Evolutionary conservation across 208 protist species (phyloP).

Genomic region (Spongospora subterranea): DNA sequence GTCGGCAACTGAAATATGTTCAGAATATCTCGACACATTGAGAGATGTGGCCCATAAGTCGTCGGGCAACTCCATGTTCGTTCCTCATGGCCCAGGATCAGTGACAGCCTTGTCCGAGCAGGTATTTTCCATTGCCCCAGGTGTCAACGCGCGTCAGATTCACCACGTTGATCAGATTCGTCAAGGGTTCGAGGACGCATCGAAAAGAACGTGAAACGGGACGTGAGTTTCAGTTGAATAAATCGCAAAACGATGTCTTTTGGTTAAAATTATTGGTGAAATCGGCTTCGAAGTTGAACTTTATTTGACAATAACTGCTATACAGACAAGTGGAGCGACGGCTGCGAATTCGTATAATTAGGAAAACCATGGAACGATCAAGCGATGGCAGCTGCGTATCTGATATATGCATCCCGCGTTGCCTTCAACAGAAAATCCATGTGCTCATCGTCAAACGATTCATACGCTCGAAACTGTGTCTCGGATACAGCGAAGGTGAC

Average conservation of each 20-base stretch:
- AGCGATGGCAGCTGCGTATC: constrained; percentile 20
- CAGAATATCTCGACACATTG: constrained; percentile 8
- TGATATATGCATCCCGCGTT: not conserved
- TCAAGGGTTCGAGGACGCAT: not conserved
- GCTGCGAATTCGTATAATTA: too few species aligned
- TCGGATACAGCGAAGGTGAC: not conserved
- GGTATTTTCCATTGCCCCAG: not conserved
- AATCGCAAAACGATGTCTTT: too few species aligned
- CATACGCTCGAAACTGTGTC: not conserved
- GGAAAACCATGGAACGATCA: not conserved
- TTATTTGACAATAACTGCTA: too few species aligned
- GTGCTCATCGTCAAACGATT: constrained; percentile 1
- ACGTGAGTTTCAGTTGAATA: too few species aligned
- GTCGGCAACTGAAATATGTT: not conserved
- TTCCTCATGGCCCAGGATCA: not conserved
- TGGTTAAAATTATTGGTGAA: too few species aligned
- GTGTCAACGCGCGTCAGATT: not conserved
- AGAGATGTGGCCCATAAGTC: not conserved
- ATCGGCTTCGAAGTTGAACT: too few species aligned
- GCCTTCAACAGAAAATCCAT: not conserved
- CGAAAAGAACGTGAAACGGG: too few species aligned
- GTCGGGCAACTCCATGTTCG: not conserved
- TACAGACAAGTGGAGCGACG: too few species aligned
- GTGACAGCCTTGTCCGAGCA: not conserved
- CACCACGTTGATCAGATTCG: not conserved